These are phyloP conservation scores for Dryas octopetala DNA, from an alignment of 306 rosid genomes.

Conservation along the genomic window DNA sequence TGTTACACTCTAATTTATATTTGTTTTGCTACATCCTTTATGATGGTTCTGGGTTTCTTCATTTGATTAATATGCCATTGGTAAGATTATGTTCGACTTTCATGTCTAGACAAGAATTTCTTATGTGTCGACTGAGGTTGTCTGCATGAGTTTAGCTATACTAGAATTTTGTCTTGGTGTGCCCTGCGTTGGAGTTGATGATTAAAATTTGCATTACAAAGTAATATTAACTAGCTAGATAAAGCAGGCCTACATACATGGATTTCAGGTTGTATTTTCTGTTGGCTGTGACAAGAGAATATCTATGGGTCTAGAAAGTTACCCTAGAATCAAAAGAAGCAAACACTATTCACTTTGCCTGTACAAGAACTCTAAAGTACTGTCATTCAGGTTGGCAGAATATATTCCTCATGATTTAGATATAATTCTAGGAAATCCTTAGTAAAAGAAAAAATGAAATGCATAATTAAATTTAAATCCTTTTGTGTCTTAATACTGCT, in stretches of 20 bases:
- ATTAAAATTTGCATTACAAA: not conserved
- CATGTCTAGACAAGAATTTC: not conserved
- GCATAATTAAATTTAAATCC: not conserved
- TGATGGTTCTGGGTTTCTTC: not conserved
- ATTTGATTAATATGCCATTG: not conserved
- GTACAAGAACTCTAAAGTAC: constrained; percentile 8
- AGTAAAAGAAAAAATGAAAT: not conserved
- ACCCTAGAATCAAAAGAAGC: constrained; percentile 6
- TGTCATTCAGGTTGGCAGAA: constrained; percentile 1
- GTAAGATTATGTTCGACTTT: not conserved
- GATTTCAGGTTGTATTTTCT: not conserved
- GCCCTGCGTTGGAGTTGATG: not conserved
- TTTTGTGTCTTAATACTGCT: not conserved
- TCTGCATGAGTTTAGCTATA: not conserved
- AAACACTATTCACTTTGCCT: constrained; percentile 9
- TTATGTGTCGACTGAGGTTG: not conserved
- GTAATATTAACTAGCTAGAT: not conserved
- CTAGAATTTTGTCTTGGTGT: not conserved
- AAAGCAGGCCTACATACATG: not conserved
- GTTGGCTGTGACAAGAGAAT: not conserved
- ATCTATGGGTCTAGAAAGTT: not conserved
- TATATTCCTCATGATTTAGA: constrained; percentile 10
- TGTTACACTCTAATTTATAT: too few relatives aligned
- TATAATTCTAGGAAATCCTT: not conserved
- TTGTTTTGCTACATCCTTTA: too few relatives aligned